Conservation (phyloP, 1,139 yeast genomes). For the Geotrichum fermentans region DNA sequence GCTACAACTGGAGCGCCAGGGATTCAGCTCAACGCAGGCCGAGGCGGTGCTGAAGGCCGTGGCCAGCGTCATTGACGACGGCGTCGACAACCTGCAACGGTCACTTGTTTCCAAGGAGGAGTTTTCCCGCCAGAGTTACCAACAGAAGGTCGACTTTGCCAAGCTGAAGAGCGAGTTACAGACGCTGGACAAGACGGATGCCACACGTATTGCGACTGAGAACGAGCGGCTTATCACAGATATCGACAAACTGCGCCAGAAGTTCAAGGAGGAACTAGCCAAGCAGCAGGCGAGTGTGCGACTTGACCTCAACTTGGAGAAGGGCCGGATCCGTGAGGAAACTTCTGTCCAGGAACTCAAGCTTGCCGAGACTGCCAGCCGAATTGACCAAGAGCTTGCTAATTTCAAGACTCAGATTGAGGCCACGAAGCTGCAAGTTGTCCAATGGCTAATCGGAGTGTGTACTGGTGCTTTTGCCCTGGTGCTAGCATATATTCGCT, state of each 20-base stretch:
- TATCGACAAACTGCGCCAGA: slow-evolving; percentile 76
- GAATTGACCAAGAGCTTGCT: slow-evolving; percentile 92
- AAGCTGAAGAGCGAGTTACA: slow-evolving; percentile 87
- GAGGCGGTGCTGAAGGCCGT: slow-evolving; percentile 75
- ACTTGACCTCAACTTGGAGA: slow-evolving; percentile 83
- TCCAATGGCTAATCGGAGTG: slow-evolving; percentile 97
- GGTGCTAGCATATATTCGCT: slow-evolving; percentile 81
- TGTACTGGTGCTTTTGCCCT: slow-evolving; percentile 96
- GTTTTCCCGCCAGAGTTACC: slow-evolving; percentile 78
- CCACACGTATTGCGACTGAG: slow-evolving; percentile 75
- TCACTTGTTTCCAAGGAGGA: slow-evolving; percentile 79
- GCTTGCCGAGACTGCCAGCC: slow-evolving; percentile 88
- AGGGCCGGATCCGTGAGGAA: slow-evolving; percentile 93
- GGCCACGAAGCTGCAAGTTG: slow-evolving; percentile 88
- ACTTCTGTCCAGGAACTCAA: slow-evolving; percentile 86
- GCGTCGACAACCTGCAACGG: slow-evolving; percentile 67
- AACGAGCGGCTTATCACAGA: slow-evolving; percentile 82
- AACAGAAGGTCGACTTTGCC: slow-evolving; percentile 94
- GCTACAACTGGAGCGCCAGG: slow-evolving; percentile 59
- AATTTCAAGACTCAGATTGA: slow-evolving; percentile 94
- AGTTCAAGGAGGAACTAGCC: slow-evolving; percentile 85
- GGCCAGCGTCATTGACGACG: slow-evolving; percentile 73
- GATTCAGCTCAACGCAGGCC: slow-evolving; percentile 72
- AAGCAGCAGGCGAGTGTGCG: slow-evolving; percentile 88
- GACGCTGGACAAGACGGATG: slow-evolving; percentile 82